Base-by-base conservation (phyloP, 352 stramenopile species). In the Globisporangium spinosum region DNA sequence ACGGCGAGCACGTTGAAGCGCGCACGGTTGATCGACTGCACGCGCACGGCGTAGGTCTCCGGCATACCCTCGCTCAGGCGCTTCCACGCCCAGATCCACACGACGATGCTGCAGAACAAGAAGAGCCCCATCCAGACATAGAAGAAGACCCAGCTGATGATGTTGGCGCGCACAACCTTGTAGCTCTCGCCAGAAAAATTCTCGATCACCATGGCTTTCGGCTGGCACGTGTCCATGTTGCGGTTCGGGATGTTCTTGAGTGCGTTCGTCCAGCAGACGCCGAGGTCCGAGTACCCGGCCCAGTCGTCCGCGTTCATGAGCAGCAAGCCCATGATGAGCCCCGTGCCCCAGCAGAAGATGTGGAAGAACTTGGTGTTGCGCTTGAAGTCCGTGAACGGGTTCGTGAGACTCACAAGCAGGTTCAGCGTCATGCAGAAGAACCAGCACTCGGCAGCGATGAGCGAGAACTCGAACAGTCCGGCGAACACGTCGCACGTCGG, bases 341-440 rank as follows among this genome's bases (percentile, higher is more conserved):
- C 80, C 9, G 80, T 64, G 35, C 89, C 76, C 89, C 89, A 96
- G 62, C 80, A 93, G 62, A 91, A 91, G n/a, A 94, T 45, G 75
- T 96, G 87, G 73, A 94, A 97, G 49, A 92, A 58, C 15, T 81
- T 68, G 57, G 78, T 94, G 77, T 96, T 97, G 68, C 81, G 74
- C 71, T 95, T 94, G 69, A 94, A 96, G 76, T 96, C 87, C 20
- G 87, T 96, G 66, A 97, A 97, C 20, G 90, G 90, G 71, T 96
- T 97, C 5, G 87, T 97, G 38, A 96, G 76, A 62, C 85, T 91
- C 73, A 96, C 77, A 49, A 95, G 71, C 45, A 97, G 67, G 69
- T 97, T 92, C 38, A 94, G 75, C 54, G 90, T 93, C 85, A 97
- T 95, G 53, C 86, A 93, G 59, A 97, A 87, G 77, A 97, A 96